These are phyloP conservation scores for Cinnamomum chago DNA, from an alignment of 164 flowering plant genomes.

Conservation along the genomic window DNA sequence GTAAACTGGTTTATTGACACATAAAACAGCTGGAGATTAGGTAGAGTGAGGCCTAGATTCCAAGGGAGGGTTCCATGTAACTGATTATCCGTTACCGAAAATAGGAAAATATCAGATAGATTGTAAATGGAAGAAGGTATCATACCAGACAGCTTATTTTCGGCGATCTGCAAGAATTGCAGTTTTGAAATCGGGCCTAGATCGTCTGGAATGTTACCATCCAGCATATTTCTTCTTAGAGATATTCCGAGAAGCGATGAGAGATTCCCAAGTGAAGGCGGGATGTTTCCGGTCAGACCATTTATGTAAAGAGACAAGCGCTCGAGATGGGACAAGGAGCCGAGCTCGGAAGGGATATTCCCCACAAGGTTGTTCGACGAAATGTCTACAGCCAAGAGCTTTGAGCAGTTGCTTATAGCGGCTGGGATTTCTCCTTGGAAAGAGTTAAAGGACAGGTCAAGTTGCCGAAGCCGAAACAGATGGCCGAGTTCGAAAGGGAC, in stretches of 20 bases:
- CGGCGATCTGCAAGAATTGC: not conserved
- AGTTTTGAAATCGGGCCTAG: not conserved
- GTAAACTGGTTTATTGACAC: not conserved
- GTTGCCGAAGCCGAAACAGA: slow-evolving; percentile 23
- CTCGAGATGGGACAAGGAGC: not conserved
- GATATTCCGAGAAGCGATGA: not conserved
- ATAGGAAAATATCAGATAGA: not conserved
- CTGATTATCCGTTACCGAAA: not conserved
- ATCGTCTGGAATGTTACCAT: not conserved
- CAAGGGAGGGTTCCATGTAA: slow-evolving; percentile 1
- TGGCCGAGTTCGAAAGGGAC: slow-evolving; percentile 29
- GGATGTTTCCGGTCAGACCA: not conserved
- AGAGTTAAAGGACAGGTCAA: slow-evolving; percentile 31
- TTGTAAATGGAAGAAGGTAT: slow-evolving; percentile 7
- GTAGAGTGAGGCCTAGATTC: not conserved
- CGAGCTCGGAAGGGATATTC: not conserved
- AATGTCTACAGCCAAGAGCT: slow-evolving; percentile 25
- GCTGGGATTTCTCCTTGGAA: slow-evolving; percentile 32
- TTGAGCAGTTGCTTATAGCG: slow-evolving; percentile 11
- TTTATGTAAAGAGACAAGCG: not conserved
- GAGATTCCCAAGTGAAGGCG: slow-evolving; percentile 1
- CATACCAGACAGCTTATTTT: not conserved
- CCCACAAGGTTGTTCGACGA: not conserved
- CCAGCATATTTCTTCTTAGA: not conserved
- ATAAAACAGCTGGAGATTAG: not conserved